Percentiles rank a stretch among this genome's conserved stretches.
These are phyloP conservation scores for Globisporangium canariense DNA, from an alignment of 352 stramenopile genomes.

Conservation along the genomic window DNA sequence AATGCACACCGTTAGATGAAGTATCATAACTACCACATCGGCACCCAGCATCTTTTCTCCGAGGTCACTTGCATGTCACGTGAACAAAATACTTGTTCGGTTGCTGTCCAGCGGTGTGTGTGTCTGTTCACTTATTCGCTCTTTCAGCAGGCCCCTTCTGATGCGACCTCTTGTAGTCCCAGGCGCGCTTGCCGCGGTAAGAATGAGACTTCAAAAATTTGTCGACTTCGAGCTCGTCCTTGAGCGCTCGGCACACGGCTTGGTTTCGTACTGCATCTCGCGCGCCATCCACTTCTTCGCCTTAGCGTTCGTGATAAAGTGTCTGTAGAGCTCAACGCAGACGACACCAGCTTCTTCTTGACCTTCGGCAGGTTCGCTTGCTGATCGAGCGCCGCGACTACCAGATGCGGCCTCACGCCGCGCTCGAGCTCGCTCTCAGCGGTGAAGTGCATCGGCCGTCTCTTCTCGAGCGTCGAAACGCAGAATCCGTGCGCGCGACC, in stretches of 20 bases:
- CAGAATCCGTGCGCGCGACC: constrained; percentile 55
- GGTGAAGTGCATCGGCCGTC: constrained; percentile 52
- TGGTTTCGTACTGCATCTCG: constrained; percentile 58
- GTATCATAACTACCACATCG: no score
- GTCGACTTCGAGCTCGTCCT: no score
- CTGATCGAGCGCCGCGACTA: constrained; percentile 62
- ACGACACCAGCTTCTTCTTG: constrained; percentile 18
- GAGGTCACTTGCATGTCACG: no score
- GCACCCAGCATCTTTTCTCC: no score
- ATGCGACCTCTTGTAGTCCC: no score
- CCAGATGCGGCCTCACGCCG: constrained; percentile 70
- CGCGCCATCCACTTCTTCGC: constrained; percentile 80
- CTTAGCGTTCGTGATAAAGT: constrained; percentile 81
- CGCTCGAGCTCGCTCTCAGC: constrained; percentile 70
- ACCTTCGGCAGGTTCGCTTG: constrained; percentile 37
- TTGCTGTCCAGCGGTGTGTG: no score
- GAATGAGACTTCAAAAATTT: no score
- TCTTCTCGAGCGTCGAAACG: constrained; percentile 55
- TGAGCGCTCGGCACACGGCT: constrained; percentile 37
- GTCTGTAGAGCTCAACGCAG: not conserved
- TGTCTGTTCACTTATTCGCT: no score
- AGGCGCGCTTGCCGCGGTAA: no score
- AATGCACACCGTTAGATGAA: no score
- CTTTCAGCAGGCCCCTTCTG: no score
- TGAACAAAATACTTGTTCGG: no score